Base-by-base conservation (phyloP, 2,329 filamentous ascomycete species). In the Fusarium nurragi region DNA sequence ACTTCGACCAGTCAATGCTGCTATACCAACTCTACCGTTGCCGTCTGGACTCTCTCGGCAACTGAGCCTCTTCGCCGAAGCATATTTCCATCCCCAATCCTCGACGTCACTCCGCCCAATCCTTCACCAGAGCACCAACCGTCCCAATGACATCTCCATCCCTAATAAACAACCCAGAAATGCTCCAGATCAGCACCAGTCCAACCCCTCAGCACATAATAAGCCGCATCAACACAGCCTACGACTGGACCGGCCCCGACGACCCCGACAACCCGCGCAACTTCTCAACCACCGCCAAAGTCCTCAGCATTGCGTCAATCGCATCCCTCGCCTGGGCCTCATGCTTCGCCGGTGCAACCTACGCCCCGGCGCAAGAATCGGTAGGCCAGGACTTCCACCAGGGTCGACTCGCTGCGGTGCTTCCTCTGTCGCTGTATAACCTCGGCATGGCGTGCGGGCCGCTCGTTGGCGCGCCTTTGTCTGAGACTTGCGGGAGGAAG, bases 391-490 rank as follows among this genome's bases (percentile, higher is more conserved):
- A 53, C 16, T 65, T 65, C 2, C 25, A 43, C 2, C 36, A 49
- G 21, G 40, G 26, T 1, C 50, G 38, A 2, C 5, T 57, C 2
- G 21, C 39, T 8, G 30, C 51, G 1, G 57, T 66, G 0, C 23
- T 65, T 0, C 63, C 63, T 1, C 4, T 65, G 5, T 54, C 56
- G 18, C 6, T 65, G 19, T 65, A 66, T 18, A 66, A 66, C 6
- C 62, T 66, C 18, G 63, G 63, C 6, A 66, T 65, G 62, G 63
- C 63, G 3, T 66, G 63, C 1, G 63, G 63, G 1, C 63, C 63
- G 0, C 52, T 65, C 0, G 52, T 65, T 0, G 62, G 62, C 1
- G 63, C 63, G 4, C 63, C 63, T 18, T 26, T 65, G 1, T 66
- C 62, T 1, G 63, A 65, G 3, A 65, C 63, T 0, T 65, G 66